Evolutionary conservation across 371 early-diverging fungal species (phyloP), one percentile per base, ranked within the genome.

Genomic region (Mucor indicus): DNA sequence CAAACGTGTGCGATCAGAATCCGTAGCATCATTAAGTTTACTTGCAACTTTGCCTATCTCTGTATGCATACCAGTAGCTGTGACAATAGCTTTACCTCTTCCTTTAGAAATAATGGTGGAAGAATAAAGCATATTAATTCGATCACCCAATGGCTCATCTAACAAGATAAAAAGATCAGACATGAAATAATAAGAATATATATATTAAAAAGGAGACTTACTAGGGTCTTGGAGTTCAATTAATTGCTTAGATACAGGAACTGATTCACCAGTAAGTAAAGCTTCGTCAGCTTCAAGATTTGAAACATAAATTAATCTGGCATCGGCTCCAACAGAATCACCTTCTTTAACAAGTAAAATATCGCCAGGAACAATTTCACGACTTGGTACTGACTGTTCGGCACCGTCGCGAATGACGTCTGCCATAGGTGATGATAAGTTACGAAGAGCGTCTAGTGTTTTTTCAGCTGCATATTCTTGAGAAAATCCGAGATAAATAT

Each of bases 401-500:
- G 67, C 65, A 5, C 91, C 90, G 50, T 90, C 87, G 30, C 96
- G 90, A 48, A 96, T 64, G 1, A 93, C 95, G 17, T 61, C 67
- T 32, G 80, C 79, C 41, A 81, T 79, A 2, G 93, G 91, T 1
- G 93, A 91, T 5, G 87, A 77, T 48, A 95, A 70, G 17, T 81
- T 84, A 39, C 84, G 71, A 29, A 95, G 73, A 12, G 95, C 90
- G 47, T 91, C 92, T 73, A 95, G 70, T 4, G 94, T 91, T 54
- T 89, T 81, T 64, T 92, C 92, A 0, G 95, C 93, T 35, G 86
- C 83, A 69, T 81, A 91, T 57, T 94, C 95, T 66, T 95, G 94
- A 25, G 81, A 72, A 53, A 93, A 92, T 0, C 93, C 93, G 27
- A 95, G 84, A 25, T 75, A 67, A 5, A 90, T 75, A 68, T 93